Percentiles rank a stretch among this genome's conserved stretches.
Conservation (phyloP, 148 eudicot species). For the Silene conica region DNA sequence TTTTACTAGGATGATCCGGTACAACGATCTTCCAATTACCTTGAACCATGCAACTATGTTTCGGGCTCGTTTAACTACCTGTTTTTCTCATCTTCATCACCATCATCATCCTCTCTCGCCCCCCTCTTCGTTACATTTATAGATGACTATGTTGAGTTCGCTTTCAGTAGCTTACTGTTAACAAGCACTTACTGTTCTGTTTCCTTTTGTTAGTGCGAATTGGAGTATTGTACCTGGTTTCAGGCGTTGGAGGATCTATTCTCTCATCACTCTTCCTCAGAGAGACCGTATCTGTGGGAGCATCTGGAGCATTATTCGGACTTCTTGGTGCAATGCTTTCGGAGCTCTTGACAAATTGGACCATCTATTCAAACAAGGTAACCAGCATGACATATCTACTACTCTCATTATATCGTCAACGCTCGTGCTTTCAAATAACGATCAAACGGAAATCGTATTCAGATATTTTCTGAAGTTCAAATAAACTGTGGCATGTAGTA, state of each 20-base stretch:
- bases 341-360: constrained; percentile 82
- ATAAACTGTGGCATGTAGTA: too few relatives aligned
- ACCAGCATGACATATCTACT: background rate
- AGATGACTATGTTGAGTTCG: background rate
- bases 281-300: constrained; percentile 70
- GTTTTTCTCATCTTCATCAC: too few relatives aligned
- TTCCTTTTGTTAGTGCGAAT: constrained; percentile 55
- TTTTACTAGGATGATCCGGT: too few relatives aligned
- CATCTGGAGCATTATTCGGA: constrained; percentile 94
- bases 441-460: too few relatives aligned
- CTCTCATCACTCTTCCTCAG: constrained; percentile 72
- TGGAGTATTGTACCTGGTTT: constrained; percentile 58
- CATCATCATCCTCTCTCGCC: too few relatives aligned
- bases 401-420: too few relatives aligned
- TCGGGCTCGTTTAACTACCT: too few relatives aligned
- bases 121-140: too few relatives aligned
- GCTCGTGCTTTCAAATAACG: too few relatives aligned
- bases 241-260: constrained; percentile 82
- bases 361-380: constrained; percentile 86
- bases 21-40: too few relatives aligned
- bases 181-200: background rate
- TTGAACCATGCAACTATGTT: background rate
- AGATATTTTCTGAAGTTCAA: too few relatives aligned
- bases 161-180: background rate
- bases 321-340: constrained; percentile 94